These are phyloP conservation scores for Chrysophaeum taylorii DNA, from an alignment of 352 stramenopile genomes.

Conservation along the genomic window DNA sequence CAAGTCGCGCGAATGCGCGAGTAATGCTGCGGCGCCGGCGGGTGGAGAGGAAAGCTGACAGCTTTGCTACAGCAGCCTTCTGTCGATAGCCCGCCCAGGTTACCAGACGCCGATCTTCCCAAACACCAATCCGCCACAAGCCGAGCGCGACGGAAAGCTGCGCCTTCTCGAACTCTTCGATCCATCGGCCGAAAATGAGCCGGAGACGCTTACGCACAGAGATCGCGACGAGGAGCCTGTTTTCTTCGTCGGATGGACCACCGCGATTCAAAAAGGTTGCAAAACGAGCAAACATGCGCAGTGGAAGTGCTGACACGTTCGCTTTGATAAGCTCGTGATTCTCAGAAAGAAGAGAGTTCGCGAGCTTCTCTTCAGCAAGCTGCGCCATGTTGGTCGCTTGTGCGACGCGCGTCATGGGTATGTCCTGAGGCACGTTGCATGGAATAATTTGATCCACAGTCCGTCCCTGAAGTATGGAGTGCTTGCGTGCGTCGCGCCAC, in stretches of 20 bases:
- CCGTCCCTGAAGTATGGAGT: background rate
- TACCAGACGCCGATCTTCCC: background rate
- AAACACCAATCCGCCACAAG: background rate
- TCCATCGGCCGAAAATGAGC: background rate
- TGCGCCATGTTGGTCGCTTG: background rate
- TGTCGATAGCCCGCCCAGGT: background rate
- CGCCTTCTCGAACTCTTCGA: slow-evolving; percentile 6
- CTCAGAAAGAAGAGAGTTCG: background rate
- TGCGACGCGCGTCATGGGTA: background rate
- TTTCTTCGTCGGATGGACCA: background rate
- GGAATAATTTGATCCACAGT: background rate
- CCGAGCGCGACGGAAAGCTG: background rate
- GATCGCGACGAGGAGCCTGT: no score
- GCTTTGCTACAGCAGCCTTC: background rate
- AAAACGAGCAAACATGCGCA: slow-evolving; percentile 5
- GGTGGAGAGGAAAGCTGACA: background rate
- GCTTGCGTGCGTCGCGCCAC: background rate
- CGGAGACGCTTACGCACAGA: background rate
- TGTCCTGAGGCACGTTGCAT: background rate
- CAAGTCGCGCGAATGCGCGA: background rate
- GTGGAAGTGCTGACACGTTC: background rate
- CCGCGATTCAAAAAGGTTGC: background rate
- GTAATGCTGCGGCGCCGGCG: background rate
- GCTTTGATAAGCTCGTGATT: background rate
- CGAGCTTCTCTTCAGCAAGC: background rate